phyloP scores from a whole-genome alignment of 2,329 filamentous ascomycete species.

The Daldinia sp. region DNA sequence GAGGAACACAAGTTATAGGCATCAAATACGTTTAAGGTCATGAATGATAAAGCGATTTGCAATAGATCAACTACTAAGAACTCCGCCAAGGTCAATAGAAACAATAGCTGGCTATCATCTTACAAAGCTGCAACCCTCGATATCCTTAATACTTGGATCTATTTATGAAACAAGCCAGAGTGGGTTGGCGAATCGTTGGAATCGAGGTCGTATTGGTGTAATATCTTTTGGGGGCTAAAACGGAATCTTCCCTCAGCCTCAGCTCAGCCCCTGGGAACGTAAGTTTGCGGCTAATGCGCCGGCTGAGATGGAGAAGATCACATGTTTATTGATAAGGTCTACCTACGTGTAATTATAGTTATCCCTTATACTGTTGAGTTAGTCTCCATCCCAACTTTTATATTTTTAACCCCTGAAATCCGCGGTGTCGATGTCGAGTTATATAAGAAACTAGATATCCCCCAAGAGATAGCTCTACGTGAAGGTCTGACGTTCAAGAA shows the following conservation, averaged over 20 bases:
- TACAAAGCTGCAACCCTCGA: neutral
- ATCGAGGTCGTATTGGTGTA: constrained; percentile 15
- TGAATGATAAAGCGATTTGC: neutral
- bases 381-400: no score
- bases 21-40: neutral
- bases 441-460: no score
- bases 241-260: constrained; percentile 41
- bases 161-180: constrained; percentile 24
- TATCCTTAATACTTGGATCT: constrained; percentile 2
- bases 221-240: constrained; percentile 39
- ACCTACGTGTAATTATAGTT: no score
- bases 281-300: neutral
- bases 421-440: no score
- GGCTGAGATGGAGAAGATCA: neutral
- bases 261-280: constrained; percentile 43
- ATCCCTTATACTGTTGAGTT: no score
- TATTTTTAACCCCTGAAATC: no score
- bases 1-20: neutral
- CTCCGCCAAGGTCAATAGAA: neutral
- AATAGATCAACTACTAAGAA: neutral
- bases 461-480: no score
- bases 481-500: no score
- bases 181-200: neutral
- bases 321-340: no score
- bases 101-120: neutral